A percentile compares a stretch with the other conserved stretches of the same genome.
phyloP scores from a whole-genome alignment of 2,329 filamentous ascomycete species.

The Aspergillus sp. region DNA sequence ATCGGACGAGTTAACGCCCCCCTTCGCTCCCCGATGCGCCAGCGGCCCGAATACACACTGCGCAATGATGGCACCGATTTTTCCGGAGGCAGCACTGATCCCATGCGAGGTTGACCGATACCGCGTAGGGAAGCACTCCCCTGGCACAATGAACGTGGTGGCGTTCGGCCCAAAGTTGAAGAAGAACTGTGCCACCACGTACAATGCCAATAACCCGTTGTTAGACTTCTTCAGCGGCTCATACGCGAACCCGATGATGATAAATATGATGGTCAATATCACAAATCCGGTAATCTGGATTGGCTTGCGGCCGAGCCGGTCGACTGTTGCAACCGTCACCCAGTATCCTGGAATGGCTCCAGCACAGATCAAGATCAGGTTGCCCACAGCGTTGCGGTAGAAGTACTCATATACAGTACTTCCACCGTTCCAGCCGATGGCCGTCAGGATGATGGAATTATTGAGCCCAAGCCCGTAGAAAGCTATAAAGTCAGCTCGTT shows the following conservation, averaged over 20 bases:
- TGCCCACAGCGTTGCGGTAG: slow-evolving; percentile 74
- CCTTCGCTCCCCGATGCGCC: slow-evolving; percentile 56
- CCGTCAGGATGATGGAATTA: slow-evolving; percentile 69
- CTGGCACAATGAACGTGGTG: slow-evolving; percentile 65
- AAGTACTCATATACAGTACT: slow-evolving; percentile 67
- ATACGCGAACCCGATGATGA: slow-evolving; percentile 63
- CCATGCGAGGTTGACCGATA: slow-evolving; percentile 68
- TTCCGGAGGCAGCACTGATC: slow-evolving; percentile 66
- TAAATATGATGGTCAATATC: slow-evolving; percentile 63
- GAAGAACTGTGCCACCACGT: slow-evolving; percentile 66
- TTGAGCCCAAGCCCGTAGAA: slow-evolving; percentile 74
- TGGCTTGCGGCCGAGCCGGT: slow-evolving; percentile 74
- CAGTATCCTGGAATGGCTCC: slow-evolving; percentile 82
- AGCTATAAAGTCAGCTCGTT: slow-evolving; percentile 41
- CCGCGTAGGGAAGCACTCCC: slow-evolving; percentile 65
- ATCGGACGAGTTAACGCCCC: slow-evolving; percentile 49
- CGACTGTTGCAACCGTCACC: slow-evolving; percentile 73
- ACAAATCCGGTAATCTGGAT: slow-evolving; percentile 68
- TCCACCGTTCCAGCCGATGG: slow-evolving; percentile 71
- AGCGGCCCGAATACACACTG: slow-evolving; percentile 67
- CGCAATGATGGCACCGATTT: slow-evolving; percentile 68
- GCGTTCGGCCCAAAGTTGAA: slow-evolving; percentile 58
- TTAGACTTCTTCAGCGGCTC: slow-evolving; percentile 35
- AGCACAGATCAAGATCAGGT: slow-evolving; percentile 75
- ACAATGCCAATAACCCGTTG: slow-evolving; percentile 59